These are phyloP conservation scores for Coemansia sp. DNA, from an alignment of 192 early-diverging fungal species.

Conservation along the genomic window DNA sequence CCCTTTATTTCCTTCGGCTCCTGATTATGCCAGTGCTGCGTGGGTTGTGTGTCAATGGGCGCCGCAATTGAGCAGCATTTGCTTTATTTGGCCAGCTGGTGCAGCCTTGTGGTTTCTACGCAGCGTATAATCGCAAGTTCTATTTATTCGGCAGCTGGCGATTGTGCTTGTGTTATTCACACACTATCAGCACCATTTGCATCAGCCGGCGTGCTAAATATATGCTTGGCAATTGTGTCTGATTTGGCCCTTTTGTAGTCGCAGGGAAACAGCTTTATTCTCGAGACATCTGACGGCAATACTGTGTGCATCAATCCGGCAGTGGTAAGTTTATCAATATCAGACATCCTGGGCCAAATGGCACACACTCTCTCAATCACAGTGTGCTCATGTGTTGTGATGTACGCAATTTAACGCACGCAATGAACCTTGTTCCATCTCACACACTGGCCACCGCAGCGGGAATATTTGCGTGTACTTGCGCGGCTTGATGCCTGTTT, in stretches of 20 bases:
- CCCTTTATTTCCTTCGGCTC: background rate
- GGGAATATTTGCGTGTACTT: constrained; percentile 1
- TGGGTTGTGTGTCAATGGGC: constrained; percentile 3
- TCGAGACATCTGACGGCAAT: constrained; percentile 47
- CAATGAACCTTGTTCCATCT: too few relatives aligned
- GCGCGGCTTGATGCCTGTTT: constrained; percentile 12
- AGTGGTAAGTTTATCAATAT: constrained; percentile 32
- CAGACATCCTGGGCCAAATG: constrained; percentile 2
- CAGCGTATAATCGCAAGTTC: constrained; percentile 14
- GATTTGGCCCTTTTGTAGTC: constrained; percentile 19
- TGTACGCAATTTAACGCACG: too few relatives aligned
- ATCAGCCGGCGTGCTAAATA: constrained; percentile 4
- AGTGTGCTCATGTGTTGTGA: too few relatives aligned
- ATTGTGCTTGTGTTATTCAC: constrained; percentile 8
- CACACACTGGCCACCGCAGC: too few relatives aligned
- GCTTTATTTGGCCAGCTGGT: background rate
- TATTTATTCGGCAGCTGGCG: constrained; percentile 9
- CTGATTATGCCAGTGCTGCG: constrained; percentile 6
- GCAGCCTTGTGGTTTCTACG: constrained; percentile 14
- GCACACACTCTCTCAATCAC: too few relatives aligned
- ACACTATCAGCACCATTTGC: constrained; percentile 13
- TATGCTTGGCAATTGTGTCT: constrained; percentile 5
- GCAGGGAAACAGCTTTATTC: constrained; percentile 45
- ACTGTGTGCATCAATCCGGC: constrained; percentile 38
- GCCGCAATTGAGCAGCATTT: background rate